phyloP scores from a whole-genome alignment of 805 yeast species.

The Metschnikowia proteae region DNA sequence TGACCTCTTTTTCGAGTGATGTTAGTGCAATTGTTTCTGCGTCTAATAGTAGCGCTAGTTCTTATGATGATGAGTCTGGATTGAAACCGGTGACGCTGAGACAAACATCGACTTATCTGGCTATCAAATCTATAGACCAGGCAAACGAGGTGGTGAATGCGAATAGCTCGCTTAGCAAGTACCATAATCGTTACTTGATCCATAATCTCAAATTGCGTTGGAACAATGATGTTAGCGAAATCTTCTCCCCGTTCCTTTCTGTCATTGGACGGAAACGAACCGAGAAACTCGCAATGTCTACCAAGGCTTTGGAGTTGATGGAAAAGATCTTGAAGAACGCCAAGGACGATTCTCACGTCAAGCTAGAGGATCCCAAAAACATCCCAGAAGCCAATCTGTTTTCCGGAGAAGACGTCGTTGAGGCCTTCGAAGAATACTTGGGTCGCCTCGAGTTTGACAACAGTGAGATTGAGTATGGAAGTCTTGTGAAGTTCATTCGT shows the following conservation, averaged over 20 bases:
- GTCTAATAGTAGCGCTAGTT: constrained; percentile 2
- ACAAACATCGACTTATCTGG: constrained; percentile 26
- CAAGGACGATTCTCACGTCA: constrained; percentile 11
- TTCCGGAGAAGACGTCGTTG: constrained; percentile 33
- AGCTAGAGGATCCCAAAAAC: constrained; percentile 1
- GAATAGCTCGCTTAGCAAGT: constrained; percentile 31
- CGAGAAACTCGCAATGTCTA: constrained; percentile 43
- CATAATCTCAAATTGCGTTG: constrained; percentile 75
- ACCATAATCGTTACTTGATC: constrained; percentile 66
- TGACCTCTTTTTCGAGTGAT: constrained; percentile 6
- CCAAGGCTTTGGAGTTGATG: constrained; percentile 47
- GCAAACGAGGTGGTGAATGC: constrained; percentile 22
- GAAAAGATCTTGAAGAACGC: constrained; percentile 36
- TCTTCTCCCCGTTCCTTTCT: constrained; percentile 54
- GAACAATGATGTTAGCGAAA: constrained; percentile 67
- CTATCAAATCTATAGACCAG: constrained; percentile 25
- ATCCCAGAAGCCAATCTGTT: constrained; percentile 15
- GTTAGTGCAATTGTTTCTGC: background rate
- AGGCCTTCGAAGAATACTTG: constrained; percentile 52
- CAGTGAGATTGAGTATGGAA: constrained; percentile 51
- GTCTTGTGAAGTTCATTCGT: constrained; percentile 61
- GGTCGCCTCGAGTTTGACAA: constrained; percentile 33
- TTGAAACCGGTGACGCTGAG: constrained; percentile 3
- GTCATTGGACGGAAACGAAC: constrained; percentile 42
- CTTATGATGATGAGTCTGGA: background rate